Conservation (phyloP, 306 rosid genomes). For the Malus fusca region DNA sequence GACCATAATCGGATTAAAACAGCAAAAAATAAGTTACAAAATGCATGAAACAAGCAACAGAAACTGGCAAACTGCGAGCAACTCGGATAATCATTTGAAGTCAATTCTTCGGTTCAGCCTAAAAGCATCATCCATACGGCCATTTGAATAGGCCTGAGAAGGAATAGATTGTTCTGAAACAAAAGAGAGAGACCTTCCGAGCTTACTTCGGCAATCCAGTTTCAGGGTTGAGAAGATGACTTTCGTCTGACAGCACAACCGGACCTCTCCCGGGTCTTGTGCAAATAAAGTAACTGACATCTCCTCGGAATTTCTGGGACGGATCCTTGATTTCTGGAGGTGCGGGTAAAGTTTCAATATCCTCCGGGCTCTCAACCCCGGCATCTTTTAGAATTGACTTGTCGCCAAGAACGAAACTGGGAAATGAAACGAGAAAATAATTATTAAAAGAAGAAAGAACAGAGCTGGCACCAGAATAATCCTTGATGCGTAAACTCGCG, state of each 20-base stretch:
- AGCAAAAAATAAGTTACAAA: conserved; percentile 24
- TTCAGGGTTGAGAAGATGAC: conserved; percentile 67
- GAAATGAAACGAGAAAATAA: not conserved
- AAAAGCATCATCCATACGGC: conserved; percentile 23
- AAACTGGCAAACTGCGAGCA: conserved; percentile 26
- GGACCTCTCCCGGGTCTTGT: conserved; percentile 96
- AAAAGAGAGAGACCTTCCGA: conserved; percentile 2
- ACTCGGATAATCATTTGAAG: conserved; percentile 13
- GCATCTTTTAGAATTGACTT: conserved; percentile 83
- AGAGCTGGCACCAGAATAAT: conserved; percentile 4
- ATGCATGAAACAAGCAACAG: conserved; percentile 21
- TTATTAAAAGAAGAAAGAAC: not conserved
- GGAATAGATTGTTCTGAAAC: conserved; percentile 13
- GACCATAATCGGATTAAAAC: not conserved
- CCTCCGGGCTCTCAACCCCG: conserved; percentile 45
- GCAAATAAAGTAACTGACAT: conserved; percentile 90
- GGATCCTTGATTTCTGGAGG: conserved; percentile 77
- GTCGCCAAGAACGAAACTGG: conserved; percentile 80
- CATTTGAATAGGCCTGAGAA: conserved; percentile 10
- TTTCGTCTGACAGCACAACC: conserved; percentile 60
- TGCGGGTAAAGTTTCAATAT: conserved; percentile 61
- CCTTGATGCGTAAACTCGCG: not conserved
- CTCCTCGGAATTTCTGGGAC: conserved; percentile 68
- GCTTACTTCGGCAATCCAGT: conserved; percentile 74
- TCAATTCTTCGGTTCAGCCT: conserved; percentile 15